Conservation (phyloP, 2,329 filamentous ascomycete species). For the Endocalyx cinctus region DNA sequence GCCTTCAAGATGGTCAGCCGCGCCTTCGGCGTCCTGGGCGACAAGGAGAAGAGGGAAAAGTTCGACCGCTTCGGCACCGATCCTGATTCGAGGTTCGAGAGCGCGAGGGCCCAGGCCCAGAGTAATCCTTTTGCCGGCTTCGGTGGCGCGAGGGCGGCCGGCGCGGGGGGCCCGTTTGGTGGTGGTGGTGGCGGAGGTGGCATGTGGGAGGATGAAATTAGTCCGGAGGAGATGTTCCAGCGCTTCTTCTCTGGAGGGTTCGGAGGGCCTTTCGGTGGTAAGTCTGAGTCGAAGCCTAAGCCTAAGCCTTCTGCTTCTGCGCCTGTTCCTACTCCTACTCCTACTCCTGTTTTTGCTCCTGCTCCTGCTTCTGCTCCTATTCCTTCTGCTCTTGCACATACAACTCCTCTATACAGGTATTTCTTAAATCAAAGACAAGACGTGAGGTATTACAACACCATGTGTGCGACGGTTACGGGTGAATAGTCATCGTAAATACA, state of each 20-base stretch:
- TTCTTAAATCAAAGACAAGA: too few relatives aligned
- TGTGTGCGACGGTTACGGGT: too few relatives aligned
- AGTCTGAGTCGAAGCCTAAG: slow-evolving; percentile 37
- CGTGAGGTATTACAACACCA: too few relatives aligned
- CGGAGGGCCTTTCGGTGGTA: slow-evolving; percentile 65
- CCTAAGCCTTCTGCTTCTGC: background rate
- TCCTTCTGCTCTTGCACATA: too few relatives aligned
- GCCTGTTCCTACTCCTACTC: too few relatives aligned
- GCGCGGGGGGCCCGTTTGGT: slow-evolving; percentile 31
- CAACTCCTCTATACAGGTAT: too few relatives aligned
- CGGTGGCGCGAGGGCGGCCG: slow-evolving; percentile 28
- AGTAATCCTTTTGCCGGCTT: slow-evolving; percentile 38
- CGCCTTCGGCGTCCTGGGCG: slow-evolving; percentile 88
- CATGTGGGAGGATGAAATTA: slow-evolving; percentile 87
- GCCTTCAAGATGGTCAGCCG: slow-evolving; percentile 97
- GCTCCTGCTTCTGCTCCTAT: too few relatives aligned
- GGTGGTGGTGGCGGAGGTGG: slow-evolving; percentile 50
- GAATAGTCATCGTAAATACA: too few relatives aligned
- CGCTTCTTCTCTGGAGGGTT: slow-evolving; percentile 84
- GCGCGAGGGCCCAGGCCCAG: slow-evolving; percentile 46
- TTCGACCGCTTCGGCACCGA: slow-evolving; percentile 89
- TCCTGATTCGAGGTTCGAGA: slow-evolving; percentile 80
- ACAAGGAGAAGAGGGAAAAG: slow-evolving; percentile 86
- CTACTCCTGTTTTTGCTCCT: too few relatives aligned
- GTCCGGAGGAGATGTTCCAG: slow-evolving; percentile 93